phyloP scores from a whole-genome alignment of 2,329 filamentous ascomycete species.

The Achaetomium macrosporum region DNA sequence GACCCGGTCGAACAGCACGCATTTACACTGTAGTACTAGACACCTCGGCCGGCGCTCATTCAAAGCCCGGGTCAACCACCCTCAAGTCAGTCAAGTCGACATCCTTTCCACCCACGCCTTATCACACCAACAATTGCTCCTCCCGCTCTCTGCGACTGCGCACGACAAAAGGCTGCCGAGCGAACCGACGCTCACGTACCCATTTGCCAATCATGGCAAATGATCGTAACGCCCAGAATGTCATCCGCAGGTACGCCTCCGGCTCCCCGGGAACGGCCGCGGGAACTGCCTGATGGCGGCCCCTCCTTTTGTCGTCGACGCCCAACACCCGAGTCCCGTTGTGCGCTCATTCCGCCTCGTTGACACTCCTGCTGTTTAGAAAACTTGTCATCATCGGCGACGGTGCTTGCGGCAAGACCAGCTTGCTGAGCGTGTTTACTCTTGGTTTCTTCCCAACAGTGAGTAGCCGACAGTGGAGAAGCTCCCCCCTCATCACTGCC shows the following conservation, averaged over 20 bases:
- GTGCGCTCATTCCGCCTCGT: constrained; percentile 2
- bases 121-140: background rate
- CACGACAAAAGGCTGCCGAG: constrained; percentile 12
- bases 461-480: constrained; percentile 37
- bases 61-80: background rate
- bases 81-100: background rate
- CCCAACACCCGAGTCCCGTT: background rate
- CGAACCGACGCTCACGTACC: constrained; percentile 11
- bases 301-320: background rate
- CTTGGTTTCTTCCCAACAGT: constrained; percentile 97
- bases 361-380: constrained; percentile 41
- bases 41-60: background rate
- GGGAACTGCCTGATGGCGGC: background rate
- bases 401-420: constrained; percentile 97
- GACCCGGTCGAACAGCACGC: constrained; percentile 4
- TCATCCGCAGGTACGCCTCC: constrained; percentile 33
- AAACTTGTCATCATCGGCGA: constrained; percentile 97
- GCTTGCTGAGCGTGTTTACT: constrained; percentile 94
- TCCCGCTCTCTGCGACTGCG: constrained; percentile 3
- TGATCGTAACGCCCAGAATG: constrained; percentile 30
- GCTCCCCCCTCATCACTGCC: background rate
- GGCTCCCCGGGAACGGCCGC: constrained; percentile 4
- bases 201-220: constrained; percentile 30
- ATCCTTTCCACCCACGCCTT: background rate
- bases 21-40: constrained; percentile 11